phyloP scores from a whole-genome alignment of 164 flowering plant genomes.

The Brasenia schreberi region DNA sequence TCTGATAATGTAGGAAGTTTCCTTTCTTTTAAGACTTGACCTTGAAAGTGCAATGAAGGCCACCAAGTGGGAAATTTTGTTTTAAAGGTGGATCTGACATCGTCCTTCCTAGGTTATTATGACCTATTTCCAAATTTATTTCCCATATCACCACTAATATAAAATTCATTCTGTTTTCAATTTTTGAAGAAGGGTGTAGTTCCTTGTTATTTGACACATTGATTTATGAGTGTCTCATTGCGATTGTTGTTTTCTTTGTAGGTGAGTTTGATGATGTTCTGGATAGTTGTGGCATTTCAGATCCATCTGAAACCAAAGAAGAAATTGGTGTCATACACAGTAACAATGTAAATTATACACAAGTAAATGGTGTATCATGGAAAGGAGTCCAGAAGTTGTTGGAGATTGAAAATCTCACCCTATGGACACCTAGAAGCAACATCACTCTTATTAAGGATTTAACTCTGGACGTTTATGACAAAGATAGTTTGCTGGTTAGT shows the following conservation, averaged over 20 bases:
- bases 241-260: conserved; percentile 10
- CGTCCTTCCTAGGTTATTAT: too few species aligned
- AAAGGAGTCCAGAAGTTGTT: conserved; percentile 29
- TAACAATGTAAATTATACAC: conserved; percentile 10
- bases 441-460: conserved; percentile 57
- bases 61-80: too few species aligned
- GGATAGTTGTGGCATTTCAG: conserved; percentile 25
- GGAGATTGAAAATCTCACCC: conserved; percentile 54
- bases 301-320: conserved; percentile 22
- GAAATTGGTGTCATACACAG: conserved; percentile 34
- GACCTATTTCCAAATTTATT: too few species aligned
- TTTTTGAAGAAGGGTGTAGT: too few species aligned
- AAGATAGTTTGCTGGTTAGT: conserved; percentile 76
- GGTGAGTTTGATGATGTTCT: conserved; percentile 97
- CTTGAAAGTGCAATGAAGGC: too few species aligned
- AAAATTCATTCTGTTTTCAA: too few species aligned
- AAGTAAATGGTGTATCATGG: conserved; percentile 34
- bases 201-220: too few species aligned
- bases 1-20: too few species aligned
- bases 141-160: too few species aligned
- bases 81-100: too few species aligned
- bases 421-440: conserved; percentile 60
- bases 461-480: conserved; percentile 37
- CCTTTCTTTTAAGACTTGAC: too few species aligned
- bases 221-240: too few species aligned